Evolutionary conservation across 345 rosid genomes (phyloP), one percentile per base, ranked within the genome.

Genomic region (Gossypioides kirkii): DNA sequence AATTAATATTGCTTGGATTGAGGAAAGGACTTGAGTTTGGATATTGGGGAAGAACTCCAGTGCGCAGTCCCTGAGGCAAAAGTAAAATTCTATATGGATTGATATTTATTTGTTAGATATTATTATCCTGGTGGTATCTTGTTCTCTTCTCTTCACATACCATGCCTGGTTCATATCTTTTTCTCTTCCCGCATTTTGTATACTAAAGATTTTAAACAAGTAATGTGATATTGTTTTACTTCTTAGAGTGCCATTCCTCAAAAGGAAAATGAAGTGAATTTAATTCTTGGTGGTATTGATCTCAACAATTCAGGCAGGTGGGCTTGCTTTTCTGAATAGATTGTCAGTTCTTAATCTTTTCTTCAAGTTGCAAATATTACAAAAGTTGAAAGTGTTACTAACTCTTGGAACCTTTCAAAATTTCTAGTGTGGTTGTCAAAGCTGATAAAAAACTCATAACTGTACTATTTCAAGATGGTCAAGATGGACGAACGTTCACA

Each of bases 271-370:
- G 95, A 88, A 86, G 88, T 82, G 53, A 88, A 87, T 83, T 80
- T 89, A 76, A 92, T 85, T 45, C 92, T 90, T 61, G 95, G 95
- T 73, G 92, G 95, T 61, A 90, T 95, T 82, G 99, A 95, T 83
- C 99, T 95, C 90, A 89, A 92, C 98, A 95, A 86, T 89, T 91
- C 99, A 92, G 99, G 99, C 97, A 95, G 99, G 99, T 95, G 82
- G 89, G 98, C 88, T 84, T 82, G 76, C 83, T 78, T 76, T 81
- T 82, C 74, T 63, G 18, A 62, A 70, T n/a, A 67, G 55, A 67
- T 63, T 82, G 72, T 47, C 62, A 69, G 45, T 66, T 68, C 11
- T 11, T 54, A 36, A 41, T 63, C 32, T 60, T 28, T 74, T 74
- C 56, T 68, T 62, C 22, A 72, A 22, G 73, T 47, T 77, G 52